phyloP scores from a whole-genome alignment of 2,329 filamentous ascomycete genomes.

The Ceratocystiopsis brevicomis region DNA sequence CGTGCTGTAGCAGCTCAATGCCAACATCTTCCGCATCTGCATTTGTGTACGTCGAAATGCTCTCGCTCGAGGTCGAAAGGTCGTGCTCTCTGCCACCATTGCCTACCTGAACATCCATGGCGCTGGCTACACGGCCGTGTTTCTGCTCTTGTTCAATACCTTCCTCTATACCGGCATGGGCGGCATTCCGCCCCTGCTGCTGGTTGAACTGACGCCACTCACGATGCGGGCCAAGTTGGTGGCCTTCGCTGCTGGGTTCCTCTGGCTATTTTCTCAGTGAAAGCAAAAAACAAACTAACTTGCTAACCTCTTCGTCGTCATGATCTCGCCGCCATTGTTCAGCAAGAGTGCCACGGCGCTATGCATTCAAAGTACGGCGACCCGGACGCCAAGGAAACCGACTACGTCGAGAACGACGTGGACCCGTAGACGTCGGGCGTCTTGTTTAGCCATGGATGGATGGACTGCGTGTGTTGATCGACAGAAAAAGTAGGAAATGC shows the following conservation, averaged over 20 bases:
- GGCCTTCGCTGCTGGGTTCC: conserved; percentile 21
- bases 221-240: conserved; percentile 36
- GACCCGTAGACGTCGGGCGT: no score
- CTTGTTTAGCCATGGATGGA: no score
- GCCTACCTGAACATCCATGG: conserved; percentile 18
- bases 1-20: conserved; percentile 40
- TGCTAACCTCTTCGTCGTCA: conserved; percentile 45
- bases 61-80: conserved; percentile 37
- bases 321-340: conserved; percentile 42
- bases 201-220: conserved; percentile 36
- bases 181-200: conserved; percentile 38
- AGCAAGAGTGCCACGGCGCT: no score
- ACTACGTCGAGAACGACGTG: not conserved
- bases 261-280: not conserved
- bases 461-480: no score
- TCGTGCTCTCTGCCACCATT: conserved; percentile 24
- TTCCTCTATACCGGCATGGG: conserved; percentile 34
- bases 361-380: no score
- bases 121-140: conserved; percentile 12
- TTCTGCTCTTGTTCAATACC: conserved; percentile 33
- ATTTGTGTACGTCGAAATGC: conserved; percentile 32
- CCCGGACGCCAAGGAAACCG: not conserved
- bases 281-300: conserved; percentile 30
- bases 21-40: conserved; percentile 38
- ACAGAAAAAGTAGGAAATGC: no score